These are phyloP conservation scores for Golubevia pallescens DNA, from an alignment of 1,284 basidiomycete genomes.

Conservation along the genomic window DNA sequence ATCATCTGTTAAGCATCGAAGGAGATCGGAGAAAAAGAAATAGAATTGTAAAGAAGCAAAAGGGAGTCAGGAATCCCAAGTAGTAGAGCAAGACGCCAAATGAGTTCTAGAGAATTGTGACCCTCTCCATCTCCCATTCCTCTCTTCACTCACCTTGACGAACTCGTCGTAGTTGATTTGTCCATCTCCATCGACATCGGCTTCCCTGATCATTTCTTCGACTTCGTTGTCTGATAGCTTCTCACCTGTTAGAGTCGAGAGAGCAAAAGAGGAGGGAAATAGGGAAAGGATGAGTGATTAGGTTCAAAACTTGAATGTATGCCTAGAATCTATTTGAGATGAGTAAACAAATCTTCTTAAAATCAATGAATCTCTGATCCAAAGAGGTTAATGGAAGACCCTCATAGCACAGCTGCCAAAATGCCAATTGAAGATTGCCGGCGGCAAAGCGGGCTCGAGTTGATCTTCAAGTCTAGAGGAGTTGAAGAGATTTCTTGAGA, in stretches of 20 bases:
- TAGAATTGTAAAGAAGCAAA: background rate
- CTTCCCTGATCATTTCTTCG: constrained; percentile 98
- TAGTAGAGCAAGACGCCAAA: background rate
- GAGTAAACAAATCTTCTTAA: background rate
- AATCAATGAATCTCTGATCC: too few species aligned
- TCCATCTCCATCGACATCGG: constrained; percentile 92
- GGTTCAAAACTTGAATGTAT: too few species aligned
- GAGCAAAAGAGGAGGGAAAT: background rate
- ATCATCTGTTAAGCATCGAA: constrained; percentile 37
- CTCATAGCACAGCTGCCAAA: too few species aligned
- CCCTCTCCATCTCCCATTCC: background rate
- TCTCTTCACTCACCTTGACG: constrained; percentile 66
- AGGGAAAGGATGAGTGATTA: background rate
- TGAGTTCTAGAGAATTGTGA: too few species aligned
- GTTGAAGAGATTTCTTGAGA: too few species aligned
- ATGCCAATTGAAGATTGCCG: too few species aligned
- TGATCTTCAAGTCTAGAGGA: too few species aligned
- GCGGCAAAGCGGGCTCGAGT: too few species aligned
- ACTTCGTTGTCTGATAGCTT: constrained; percentile 91
- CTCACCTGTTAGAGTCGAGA: constrained; percentile 68
- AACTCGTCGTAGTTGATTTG: constrained; percentile 68
- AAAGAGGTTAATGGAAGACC: too few species aligned
- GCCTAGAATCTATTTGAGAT: too few species aligned
- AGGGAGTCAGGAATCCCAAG: background rate
- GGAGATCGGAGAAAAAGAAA: background rate